A percentile compares a stretch with the other conserved stretches of the same genome.
phyloP scores from a whole-genome alignment of 345 rosid genomes.

The Gossypium australe region DNA sequence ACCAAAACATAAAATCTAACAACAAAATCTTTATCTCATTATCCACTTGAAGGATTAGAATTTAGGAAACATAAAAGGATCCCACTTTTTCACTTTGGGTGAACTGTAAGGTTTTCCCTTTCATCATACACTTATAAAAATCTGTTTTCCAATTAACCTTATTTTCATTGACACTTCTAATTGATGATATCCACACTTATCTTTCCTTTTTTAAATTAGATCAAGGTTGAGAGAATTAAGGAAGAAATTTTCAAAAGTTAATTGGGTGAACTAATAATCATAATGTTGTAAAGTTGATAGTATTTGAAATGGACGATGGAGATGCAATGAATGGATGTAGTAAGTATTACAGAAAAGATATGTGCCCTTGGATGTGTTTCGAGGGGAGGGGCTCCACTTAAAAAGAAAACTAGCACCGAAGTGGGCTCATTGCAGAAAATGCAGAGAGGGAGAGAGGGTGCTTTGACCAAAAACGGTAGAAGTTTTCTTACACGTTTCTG shows the following conservation, averaged over 20 bases:
- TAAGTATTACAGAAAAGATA: neutral
- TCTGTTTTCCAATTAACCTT: too few species aligned
- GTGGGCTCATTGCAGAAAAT: conserved; percentile 11
- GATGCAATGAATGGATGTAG: neutral
- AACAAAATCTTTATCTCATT: neutral
- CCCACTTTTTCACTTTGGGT: too few species aligned
- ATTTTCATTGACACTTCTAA: too few species aligned
- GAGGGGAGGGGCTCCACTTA: neutral
- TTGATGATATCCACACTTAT: too few species aligned
- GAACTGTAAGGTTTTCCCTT: too few species aligned
- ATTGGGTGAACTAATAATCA: neutral
- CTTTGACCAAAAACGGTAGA: conserved; percentile 22
- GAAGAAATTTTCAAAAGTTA: too few species aligned
- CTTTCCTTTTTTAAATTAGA: too few species aligned
- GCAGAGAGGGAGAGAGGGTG: neutral
- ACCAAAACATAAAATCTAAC: neutral
- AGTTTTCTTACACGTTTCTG: conserved; percentile 25
- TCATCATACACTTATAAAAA: too few species aligned
- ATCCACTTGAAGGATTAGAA: too few species aligned
- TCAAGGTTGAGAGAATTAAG: too few species aligned
- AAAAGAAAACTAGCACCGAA: neutral
- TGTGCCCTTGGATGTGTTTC: neutral
- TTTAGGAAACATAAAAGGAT: too few species aligned
- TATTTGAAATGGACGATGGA: neutral
- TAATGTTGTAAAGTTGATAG: neutral